A percentile compares a stretch with the other conserved stretches of the same genome.
phyloP scores from a whole-genome alignment of 2,329 filamentous ascomycete species.

The Alternaria brassicicola region DNA sequence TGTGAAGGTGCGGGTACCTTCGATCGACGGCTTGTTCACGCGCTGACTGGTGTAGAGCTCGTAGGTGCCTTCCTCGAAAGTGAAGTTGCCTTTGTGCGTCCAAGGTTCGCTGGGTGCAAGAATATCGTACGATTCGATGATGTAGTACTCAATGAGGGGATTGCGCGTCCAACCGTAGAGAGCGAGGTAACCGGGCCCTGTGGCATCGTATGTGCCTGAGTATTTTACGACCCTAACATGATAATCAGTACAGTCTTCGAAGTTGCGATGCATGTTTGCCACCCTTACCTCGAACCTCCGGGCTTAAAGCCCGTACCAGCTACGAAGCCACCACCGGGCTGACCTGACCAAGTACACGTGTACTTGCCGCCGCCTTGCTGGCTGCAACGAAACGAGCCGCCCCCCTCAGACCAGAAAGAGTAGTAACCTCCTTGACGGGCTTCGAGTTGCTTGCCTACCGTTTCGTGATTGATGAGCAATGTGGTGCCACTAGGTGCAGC shows the following conservation, averaged over 20 bases:
- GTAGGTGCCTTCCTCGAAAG: slow-evolving; percentile 59
- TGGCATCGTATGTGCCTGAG: slow-evolving; percentile 28
- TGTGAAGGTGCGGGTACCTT: slow-evolving; percentile 59
- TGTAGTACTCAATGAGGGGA: slow-evolving; percentile 63
- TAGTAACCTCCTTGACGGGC: slow-evolving; percentile 52
- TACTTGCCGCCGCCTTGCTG: slow-evolving; percentile 31
- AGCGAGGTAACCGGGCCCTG: slow-evolving; percentile 40
- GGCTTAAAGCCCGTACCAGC: slow-evolving; percentile 41
- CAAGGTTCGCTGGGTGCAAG: slow-evolving; percentile 43
- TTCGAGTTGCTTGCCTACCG: slow-evolving; percentile 15
- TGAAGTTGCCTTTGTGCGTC: slow-evolving; percentile 55
- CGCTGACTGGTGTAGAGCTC: slow-evolving; percentile 53
- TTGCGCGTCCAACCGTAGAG: slow-evolving; percentile 63
- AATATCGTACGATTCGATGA: slow-evolving; percentile 59
- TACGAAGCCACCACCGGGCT: slow-evolving; percentile 23
- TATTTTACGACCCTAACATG: slow-evolving; percentile 25
- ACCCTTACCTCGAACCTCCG: slow-evolving; percentile 50
- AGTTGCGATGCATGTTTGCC: slow-evolving; percentile 36
- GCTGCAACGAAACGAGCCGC: slow-evolving; percentile 29
- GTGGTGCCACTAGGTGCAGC: slow-evolving; percentile 3
- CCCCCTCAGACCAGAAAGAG: slow-evolving; percentile 64
- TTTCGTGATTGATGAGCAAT: slow-evolving; percentile 10
- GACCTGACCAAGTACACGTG: slow-evolving; percentile 27
- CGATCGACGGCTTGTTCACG: slow-evolving; percentile 59
- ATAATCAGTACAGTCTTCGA: background rate